These are phyloP conservation scores for Apophysomyces variabilis DNA, from an alignment of 371 early-diverging fungal species.

Conservation along the genomic window DNA sequence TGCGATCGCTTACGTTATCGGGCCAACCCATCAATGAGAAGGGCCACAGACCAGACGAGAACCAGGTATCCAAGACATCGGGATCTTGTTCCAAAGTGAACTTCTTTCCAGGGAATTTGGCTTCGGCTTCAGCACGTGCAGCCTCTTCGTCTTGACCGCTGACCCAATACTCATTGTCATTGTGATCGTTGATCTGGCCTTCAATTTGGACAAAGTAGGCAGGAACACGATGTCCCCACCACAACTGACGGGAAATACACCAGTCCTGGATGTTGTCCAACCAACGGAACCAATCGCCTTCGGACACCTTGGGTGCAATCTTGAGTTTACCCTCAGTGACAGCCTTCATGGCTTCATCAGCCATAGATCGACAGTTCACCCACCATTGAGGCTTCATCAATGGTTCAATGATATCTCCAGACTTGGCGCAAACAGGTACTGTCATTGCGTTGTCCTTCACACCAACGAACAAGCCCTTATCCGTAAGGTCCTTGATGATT, in stretches of 20 bases:
- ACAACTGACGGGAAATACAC: conserved; percentile 99
- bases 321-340: conserved; percentile 86
- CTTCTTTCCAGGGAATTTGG: conserved; percentile 72
- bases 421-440: conserved; percentile 93
- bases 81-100: conserved; percentile 83
- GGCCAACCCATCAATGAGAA: conserved; percentile 99
- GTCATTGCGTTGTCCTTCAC: conserved; percentile 92
- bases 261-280: conserved; percentile 92
- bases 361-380: conserved; percentile 94
- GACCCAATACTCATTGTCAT: conserved; percentile 85
- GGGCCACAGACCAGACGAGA: conserved; percentile 99
- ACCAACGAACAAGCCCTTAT: conserved; percentile 87
- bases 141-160: conserved; percentile 84
- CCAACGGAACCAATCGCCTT: conserved; percentile 98
- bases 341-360: conserved; percentile 85
- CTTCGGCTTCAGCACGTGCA: conserved; percentile 76
- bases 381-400: conserved; percentile 99
- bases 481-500: conserved; percentile 88
- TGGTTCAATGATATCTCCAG: conserved; percentile 98
- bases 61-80: conserved; percentile 99
- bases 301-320: conserved; percentile 91
- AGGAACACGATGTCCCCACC: conserved; percentile 99
- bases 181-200: conserved; percentile 28
- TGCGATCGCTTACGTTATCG: conserved; percentile 47
- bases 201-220: conserved; percentile 93